These are phyloP conservation scores for Xerocomus brunneocitrinus DNA, from an alignment of 768 basidiomycete genomes.

Conservation along the genomic window DNA sequence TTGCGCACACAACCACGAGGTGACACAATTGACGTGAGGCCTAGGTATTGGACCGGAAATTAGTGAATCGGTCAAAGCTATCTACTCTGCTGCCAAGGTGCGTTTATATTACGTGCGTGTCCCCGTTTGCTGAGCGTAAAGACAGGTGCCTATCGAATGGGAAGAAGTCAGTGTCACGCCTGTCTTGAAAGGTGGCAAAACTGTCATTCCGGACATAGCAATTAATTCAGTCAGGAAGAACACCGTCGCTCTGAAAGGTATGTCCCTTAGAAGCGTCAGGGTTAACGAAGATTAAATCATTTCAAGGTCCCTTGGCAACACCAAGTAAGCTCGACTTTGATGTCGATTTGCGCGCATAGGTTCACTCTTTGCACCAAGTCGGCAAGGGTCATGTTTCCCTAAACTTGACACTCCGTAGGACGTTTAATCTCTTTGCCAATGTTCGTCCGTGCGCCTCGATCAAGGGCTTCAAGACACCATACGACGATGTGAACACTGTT, in stretches of 20 bases:
- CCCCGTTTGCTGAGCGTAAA: slow-evolving; percentile 10
- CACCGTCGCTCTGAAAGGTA: slow-evolving; percentile 96
- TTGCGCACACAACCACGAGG: slow-evolving; percentile 7
- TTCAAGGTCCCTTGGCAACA: slow-evolving; percentile 86
- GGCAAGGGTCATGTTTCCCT: slow-evolving; percentile 99
- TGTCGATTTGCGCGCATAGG: slow-evolving; percentile 2
- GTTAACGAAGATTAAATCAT: slow-evolving; percentile 9
- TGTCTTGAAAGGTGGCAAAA: slow-evolving; percentile 90
- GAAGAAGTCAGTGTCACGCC: slow-evolving; percentile 98
- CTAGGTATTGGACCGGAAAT: slow-evolving; percentile 98
- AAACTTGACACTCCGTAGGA: slow-evolving; percentile 93
- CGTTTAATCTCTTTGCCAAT: slow-evolving; percentile 98
- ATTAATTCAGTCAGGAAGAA: slow-evolving; percentile 93
- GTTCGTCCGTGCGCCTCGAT: slow-evolving; percentile 96
- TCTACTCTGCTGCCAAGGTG: slow-evolving; percentile 86
- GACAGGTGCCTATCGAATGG: slow-evolving; percentile 95
- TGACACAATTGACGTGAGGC: slow-evolving; percentile 13
- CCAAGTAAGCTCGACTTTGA: slow-evolving; percentile 63
- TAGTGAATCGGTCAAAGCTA: slow-evolving; percentile 90
- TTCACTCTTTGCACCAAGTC: slow-evolving; percentile 46
- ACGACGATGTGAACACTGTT: slow-evolving; percentile 97
- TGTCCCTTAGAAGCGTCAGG: slow-evolving; percentile 12
- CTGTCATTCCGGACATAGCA: slow-evolving; percentile 90
- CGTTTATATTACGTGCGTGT: slow-evolving; percentile 12
- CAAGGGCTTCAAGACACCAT: slow-evolving; percentile 95